Conservation (phyloP, 139 green algal genomes). For the Chloropicon primus region DNA sequence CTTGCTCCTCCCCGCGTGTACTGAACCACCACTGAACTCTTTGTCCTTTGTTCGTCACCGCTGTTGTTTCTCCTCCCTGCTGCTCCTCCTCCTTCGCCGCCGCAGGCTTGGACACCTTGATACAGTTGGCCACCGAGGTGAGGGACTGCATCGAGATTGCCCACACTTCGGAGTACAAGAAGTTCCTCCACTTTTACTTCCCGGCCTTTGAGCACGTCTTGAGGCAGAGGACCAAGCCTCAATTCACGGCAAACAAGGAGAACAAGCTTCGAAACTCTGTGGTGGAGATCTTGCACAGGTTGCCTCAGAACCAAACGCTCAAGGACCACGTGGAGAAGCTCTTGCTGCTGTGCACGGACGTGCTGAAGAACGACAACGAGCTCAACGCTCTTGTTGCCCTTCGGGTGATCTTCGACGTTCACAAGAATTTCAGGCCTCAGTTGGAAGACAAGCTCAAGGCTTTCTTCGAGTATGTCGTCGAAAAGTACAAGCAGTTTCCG, state of each 20-base stretch:
- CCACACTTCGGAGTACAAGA: slow-evolving; percentile 34
- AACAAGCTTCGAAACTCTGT: slow-evolving; percentile 52
- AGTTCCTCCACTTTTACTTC: slow-evolving; percentile 45
- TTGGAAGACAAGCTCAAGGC: slow-evolving; percentile 45
- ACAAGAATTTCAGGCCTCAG: slow-evolving; percentile 59
- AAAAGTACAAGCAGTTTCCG: slow-evolving; percentile 21
- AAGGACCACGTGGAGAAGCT: slow-evolving; percentile 40
- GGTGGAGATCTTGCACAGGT: slow-evolving; percentile 56
- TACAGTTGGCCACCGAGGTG: slow-evolving; percentile 37
- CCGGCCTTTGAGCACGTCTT: slow-evolving; percentile 35
- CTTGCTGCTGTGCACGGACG: slow-evolving; percentile 39
- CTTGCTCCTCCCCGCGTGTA: too few relatives aligned
- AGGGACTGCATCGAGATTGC: slow-evolving; percentile 51
- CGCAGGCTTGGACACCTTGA: not conserved
- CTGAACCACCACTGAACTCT: too few relatives aligned
- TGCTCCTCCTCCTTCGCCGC: too few relatives aligned
- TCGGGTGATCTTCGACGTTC: slow-evolving; percentile 70
- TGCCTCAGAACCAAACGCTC: slow-evolving; percentile 57
- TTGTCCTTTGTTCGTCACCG: too few relatives aligned
- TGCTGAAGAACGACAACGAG: slow-evolving; percentile 72
- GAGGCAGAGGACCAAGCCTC: slow-evolving; percentile 1
- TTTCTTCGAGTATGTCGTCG: slow-evolving; percentile 64
- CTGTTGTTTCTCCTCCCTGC: too few relatives aligned
- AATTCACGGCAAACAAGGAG: slow-evolving; percentile 25
- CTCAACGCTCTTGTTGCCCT: slow-evolving; percentile 67